Evolutionary conservation across 805 yeast species (phyloP).

Genomic region (Metschnikowia henanensis): DNA sequence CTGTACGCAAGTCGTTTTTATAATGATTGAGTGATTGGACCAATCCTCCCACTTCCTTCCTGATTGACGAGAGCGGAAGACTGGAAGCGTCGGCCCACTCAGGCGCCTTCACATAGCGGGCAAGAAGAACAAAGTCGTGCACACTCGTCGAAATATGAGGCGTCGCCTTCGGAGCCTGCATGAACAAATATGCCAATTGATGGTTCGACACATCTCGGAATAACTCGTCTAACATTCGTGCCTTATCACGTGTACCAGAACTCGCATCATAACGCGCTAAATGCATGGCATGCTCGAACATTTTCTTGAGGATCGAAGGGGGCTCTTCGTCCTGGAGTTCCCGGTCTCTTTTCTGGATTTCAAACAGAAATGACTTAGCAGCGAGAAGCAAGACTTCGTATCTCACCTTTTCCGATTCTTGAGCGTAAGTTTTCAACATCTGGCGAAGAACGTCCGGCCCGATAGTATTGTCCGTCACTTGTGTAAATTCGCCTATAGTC

Average conservation of each 20-base stretch:
- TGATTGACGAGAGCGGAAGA: constrained; percentile 31
- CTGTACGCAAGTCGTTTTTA: neutral
- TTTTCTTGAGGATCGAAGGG: constrained; percentile 32
- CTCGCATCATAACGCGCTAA: constrained; percentile 72
- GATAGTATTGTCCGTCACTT: constrained; percentile 34
- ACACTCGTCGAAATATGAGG: constrained; percentile 32
- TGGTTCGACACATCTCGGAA: constrained; percentile 43
- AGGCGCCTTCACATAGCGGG: constrained; percentile 30
- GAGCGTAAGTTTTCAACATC: constrained; percentile 51
- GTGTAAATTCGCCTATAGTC: constrained; percentile 83
- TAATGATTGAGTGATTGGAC: neutral
- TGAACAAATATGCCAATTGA: constrained; percentile 64
- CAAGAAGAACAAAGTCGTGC: neutral
- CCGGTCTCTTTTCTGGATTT: constrained; percentile 12
- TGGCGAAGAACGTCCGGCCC: constrained; percentile 78
- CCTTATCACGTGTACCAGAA: constrained; percentile 81
- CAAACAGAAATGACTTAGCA: constrained; percentile 55
- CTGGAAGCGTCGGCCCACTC: constrained; percentile 45
- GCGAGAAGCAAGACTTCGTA: constrained; percentile 71
- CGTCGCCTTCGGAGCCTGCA: constrained; percentile 76
- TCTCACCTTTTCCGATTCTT: constrained; percentile 59
- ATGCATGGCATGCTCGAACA: constrained; percentile 63
- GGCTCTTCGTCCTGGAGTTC: constrained; percentile 6
- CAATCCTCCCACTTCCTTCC: constrained; percentile 23
- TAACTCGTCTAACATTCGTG: constrained; percentile 68